Base-by-base conservation (phyloP, 768 basidiomycete species). In the Boletus speciosus region DNA sequence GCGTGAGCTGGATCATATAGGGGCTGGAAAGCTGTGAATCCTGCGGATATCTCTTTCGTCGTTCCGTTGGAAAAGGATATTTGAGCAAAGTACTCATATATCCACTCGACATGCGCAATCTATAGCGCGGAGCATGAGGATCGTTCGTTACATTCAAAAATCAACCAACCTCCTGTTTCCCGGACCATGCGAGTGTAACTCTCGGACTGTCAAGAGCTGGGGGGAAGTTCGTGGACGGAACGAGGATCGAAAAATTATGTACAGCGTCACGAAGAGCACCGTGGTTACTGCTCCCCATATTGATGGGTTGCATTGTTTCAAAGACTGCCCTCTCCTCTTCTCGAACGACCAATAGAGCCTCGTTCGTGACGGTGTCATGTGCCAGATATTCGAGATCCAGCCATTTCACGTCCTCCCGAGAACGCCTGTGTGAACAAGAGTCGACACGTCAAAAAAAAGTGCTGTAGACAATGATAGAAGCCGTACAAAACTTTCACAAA, bases 81-180 rank as follows among this genome's bases (percentile, higher is more conserved):
- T 14, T 42, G 60, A 15, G 44, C 35, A 35, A 61, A 59, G 27
- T 67, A 62, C 39, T 66, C 65, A n/a, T 61, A 64, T 7, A 53
- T 57, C 32, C 43, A 62, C 35, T 67, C 51, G 1, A 29, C 49
- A 12, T 46, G 0, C 1, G 36, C 25, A 1, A 43, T 6, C 51
- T 56, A 36, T 1, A 19, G 29, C 36, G 25, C 6, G 10, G 37
- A 19, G 8, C 2, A 34, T 47, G 29, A 29, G 29, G 29, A 4
- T 29, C 29, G 29, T 29, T 29, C 8, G 29, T 29, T 29, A 29
- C 8, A 29, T 42, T 31, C 10, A 7, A 23, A 19, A 6, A 45
- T 27, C 0, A 1, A 54, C 54, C 16, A 6, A 38, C 47, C 48
- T 47, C 32, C 14, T 4, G 14, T 15, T 8, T 9, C 14, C 8